Evolutionary conservation across 805 yeast species (phyloP).

Genomic region (Wickerhamomyces silvicola): DNA sequence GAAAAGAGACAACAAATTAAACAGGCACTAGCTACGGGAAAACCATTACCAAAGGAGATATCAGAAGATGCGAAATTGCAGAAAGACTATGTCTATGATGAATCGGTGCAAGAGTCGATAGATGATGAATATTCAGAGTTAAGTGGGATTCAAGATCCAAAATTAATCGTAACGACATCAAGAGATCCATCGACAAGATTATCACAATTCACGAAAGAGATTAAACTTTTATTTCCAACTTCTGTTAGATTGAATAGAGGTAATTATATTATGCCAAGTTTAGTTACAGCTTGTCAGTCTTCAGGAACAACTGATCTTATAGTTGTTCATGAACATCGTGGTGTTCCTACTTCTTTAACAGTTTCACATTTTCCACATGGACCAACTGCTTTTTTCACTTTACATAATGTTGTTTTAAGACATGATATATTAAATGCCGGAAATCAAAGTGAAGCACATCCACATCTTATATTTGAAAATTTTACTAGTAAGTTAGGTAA

Average conservation of each 20-base stretch:
- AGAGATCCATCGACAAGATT: constrained; percentile 83
- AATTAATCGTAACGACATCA: constrained; percentile 87
- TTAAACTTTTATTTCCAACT: constrained; percentile 84
- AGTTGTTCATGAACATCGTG: constrained; percentile 92
- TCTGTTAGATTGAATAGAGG: constrained; percentile 90
- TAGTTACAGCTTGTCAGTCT: constrained; percentile 76
- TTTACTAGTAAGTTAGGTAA: constrained; percentile 76
- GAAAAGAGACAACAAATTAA: constrained; percentile 83
- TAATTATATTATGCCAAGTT: constrained; percentile 75
- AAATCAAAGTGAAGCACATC: constrained; percentile 84
- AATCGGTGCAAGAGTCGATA: constrained; percentile 54
- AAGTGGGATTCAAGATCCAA: constrained; percentile 87
- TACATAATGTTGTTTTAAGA: constrained; percentile 90
- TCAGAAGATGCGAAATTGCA: constrained; percentile 83
- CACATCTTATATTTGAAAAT: constrained; percentile 90
- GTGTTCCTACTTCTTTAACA: constrained; percentile 93
- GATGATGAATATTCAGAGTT: constrained; percentile 91
- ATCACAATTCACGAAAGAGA: constrained; percentile 88
- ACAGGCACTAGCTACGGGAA: constrained; percentile 87
- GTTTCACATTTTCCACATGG: constrained; percentile 97
- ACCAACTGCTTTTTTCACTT: constrained; percentile 89
- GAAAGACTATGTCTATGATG: constrained; percentile 81
- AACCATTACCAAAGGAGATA: constrained; percentile 80
- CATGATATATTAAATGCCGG: constrained; percentile 88
- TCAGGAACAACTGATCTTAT: constrained; percentile 81